Conservation (phyloP, 768 basidiomycete genomes). For the Mycena indigotica region DNA sequence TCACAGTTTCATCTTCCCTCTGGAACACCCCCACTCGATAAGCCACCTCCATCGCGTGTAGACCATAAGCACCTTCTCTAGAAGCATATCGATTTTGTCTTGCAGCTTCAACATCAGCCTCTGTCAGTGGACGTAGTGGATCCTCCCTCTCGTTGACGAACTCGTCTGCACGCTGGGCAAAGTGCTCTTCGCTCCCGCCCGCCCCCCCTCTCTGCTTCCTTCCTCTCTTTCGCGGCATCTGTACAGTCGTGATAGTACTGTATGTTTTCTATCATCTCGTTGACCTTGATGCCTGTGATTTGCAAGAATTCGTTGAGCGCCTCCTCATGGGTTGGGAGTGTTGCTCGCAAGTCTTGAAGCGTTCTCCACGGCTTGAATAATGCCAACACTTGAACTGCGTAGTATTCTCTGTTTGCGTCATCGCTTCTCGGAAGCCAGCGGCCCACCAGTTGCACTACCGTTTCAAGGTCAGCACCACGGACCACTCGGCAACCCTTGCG, state of each 20-base stretch:
- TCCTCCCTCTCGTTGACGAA: neutral
- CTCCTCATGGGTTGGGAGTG: constrained; percentile 23
- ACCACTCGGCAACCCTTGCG: neutral
- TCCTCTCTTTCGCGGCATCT: constrained; percentile 10
- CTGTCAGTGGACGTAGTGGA: neutral
- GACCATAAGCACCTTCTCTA: neutral
- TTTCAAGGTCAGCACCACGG: neutral
- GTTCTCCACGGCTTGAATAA: constrained; percentile 42
- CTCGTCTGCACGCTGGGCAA: neutral
- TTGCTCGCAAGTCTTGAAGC: constrained; percentile 29
- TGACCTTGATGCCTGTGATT: neutral
- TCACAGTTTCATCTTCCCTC: neutral
- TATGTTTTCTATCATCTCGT: constrained; percentile 29
- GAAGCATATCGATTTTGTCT: neutral
- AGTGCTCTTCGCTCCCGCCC: neutral
- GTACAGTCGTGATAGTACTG: constrained; percentile 38
- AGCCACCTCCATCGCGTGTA: neutral
- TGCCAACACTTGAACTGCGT: constrained; percentile 38
- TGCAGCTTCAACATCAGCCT: neutral
- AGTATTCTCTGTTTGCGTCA: constrained; percentile 30
- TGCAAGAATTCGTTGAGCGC: constrained; percentile 22
- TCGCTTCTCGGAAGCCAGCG: constrained; percentile 35
- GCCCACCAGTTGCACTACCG: constrained; percentile 39
- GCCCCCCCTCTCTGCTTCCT: neutral
- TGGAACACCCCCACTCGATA: neutral